Conservation (phyloP, 2,329 filamentous ascomycete species). For the Fusarium metavorans region DNA sequence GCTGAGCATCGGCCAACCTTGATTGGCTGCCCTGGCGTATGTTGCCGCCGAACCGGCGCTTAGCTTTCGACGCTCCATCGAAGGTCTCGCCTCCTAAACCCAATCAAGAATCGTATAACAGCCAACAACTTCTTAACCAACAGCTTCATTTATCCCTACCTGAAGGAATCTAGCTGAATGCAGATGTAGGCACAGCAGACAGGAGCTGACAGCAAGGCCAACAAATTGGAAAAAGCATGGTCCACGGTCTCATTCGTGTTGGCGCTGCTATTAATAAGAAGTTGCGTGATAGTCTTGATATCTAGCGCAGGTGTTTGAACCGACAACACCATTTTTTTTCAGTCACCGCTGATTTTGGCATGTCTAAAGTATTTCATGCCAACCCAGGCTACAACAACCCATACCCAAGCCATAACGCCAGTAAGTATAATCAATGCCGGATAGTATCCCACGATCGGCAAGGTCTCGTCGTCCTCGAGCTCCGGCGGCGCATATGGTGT, state of each 20-base stretch:
- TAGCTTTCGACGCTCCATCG: slow-evolving; percentile 28
- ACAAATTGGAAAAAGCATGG: neutral
- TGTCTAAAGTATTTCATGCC: slow-evolving; percentile 99
- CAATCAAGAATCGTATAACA: slow-evolving; percentile 15
- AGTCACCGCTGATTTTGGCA: slow-evolving; percentile 84
- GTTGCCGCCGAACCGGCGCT: slow-evolving; percentile 35
- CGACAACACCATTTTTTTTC: slow-evolving; percentile 24
- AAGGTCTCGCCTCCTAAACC: neutral
- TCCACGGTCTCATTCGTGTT: neutral
- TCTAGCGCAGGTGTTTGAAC: neutral
- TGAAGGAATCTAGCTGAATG: slow-evolving; percentile 11
- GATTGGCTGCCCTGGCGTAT: slow-evolving; percentile 26
- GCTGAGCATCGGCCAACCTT: neutral
- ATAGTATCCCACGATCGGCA: slow-evolving; percentile 98
- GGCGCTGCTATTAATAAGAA: slow-evolving; percentile 9
- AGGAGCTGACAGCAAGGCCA: neutral
- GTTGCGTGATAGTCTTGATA: slow-evolving; percentile 10
- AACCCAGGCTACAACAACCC: slow-evolving; percentile 97
- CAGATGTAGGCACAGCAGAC: neutral
- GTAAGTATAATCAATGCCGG: slow-evolving; percentile 93
- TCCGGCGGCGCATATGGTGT: slow-evolving; percentile 96
- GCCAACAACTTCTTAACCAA: slow-evolving; percentile 15
- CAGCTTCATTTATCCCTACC: slow-evolving; percentile 11
- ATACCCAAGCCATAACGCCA: slow-evolving; percentile 97
- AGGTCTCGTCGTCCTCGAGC: slow-evolving; percentile 91